Base-by-base conservation (phyloP, 441 rosid genomes). In the Adansonia grandidieri region DNA sequence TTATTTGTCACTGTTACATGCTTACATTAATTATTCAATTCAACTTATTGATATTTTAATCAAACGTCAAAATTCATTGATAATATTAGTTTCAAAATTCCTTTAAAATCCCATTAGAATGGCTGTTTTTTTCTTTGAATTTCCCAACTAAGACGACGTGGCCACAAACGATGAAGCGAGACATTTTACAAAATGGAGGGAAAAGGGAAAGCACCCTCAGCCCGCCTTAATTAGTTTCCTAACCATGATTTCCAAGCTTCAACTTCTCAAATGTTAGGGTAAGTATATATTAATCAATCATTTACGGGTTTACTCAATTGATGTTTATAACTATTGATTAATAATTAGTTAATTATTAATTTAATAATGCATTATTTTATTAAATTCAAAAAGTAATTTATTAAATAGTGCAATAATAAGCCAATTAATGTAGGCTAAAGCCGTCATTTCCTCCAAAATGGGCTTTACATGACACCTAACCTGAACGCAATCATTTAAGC, bases 221-320 rank as follows among this genome's bases (percentile, higher is more conserved):
- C 74, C 51, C 8, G 54, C 61, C 74, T 56, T 53, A 9, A 60
- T 9, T 28, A 32, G 8, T 66, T 14, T 19, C 61, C 22, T 42
- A 74, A 61, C 77, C 77, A 61, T 61, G 77, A 70, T 62, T 73
- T 45, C 69, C 53, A 74, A 44, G 22, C 22, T 74, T 11, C 47
- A 74, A 47, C 53, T 57, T 81, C 81, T 82, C 75, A 76, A 69
- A 68, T 63, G 58, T 19, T 61, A 11, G 77, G 71, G 85, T 84
- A 81, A 83, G 77, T 82, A 50, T 62, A 63, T 14, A 75, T 22
- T 61, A 14, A 74, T 62, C 40, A 20, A 60, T 71, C 20, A 14
- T 47, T 68, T 47, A 11, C 28, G 28, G 28, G 28, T 24, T 24
- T 24, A 24, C 28, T 24, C 28, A 1, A 24, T 24, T 24, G 28